Percentiles rank a stretch among this genome's conserved stretches.
phyloP scores from a whole-genome alignment of 106 monocot genomes.

The Iris macrosiphon region DNA sequence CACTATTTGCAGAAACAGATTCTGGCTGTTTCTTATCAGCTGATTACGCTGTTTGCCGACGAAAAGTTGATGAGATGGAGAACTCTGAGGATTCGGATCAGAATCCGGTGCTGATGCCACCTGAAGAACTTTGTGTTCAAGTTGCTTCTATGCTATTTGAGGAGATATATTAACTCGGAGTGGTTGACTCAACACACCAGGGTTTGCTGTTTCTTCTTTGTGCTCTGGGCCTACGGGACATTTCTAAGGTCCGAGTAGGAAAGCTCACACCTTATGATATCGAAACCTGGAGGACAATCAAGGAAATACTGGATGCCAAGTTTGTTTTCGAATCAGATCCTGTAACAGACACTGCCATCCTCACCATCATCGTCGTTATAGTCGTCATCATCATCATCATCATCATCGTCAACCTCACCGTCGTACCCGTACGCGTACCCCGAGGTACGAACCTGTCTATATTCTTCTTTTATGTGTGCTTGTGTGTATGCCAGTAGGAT shows the following conservation, averaged over 20 bases:
- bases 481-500: too few species aligned
- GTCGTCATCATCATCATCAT: too few species aligned
- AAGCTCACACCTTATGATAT: conserved; percentile 76
- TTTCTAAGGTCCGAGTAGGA: conserved; percentile 86
- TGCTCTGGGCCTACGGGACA: conserved; percentile 81
- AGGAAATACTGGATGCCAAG: conserved; percentile 83
- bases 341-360: conserved; percentile 47
- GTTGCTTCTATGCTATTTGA: conserved; percentile 73
- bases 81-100: conserved; percentile 45
- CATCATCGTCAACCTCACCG: too few species aligned
- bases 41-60: conserved; percentile 51
- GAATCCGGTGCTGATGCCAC: conserved; percentile 57
- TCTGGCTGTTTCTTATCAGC: conserved; percentile 72
- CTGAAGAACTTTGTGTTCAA: conserved; percentile 68
- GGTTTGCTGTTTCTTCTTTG: conserved; percentile 86
- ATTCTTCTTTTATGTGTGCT: too few species aligned
- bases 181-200: conserved; percentile 92
- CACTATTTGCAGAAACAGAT: conserved; percentile 89
- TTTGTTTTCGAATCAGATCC: conserved; percentile 83
- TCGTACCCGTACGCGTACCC: too few species aligned
- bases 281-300: conserved; percentile 65
- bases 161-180: conserved; percentile 84
- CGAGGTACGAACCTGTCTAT: too few species aligned
- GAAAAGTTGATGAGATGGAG: conserved; percentile 43
- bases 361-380: too few species aligned